Evolutionary conservation across 805 yeast genomes (phyloP).

Genomic region (Metschnikowia koreensis): DNA sequence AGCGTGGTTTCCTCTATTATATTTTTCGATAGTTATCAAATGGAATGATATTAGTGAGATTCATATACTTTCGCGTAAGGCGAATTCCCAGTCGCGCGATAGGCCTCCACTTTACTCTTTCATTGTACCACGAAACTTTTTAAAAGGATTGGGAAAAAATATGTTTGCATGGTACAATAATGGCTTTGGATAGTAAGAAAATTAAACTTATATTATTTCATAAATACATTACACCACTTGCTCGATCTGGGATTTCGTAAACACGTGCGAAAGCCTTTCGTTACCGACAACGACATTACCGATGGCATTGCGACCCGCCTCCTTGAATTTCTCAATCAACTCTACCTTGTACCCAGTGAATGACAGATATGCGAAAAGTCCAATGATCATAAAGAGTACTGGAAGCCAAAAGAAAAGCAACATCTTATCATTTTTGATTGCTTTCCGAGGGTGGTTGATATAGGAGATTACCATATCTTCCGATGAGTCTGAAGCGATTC

Average conservation of each 20-base stretch:
- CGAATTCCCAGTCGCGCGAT: constrained; percentile 1
- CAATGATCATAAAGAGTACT: constrained; percentile 54
- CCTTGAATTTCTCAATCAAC: constrained; percentile 34
- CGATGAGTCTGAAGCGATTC: constrained; percentile 39
- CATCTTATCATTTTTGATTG: constrained; percentile 73
- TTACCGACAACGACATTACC: constrained; percentile 45
- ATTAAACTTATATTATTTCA: not conserved
- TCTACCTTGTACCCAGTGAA: constrained; percentile 40
- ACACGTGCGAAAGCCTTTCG: constrained; percentile 40
- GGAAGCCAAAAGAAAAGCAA: constrained; percentile 91
- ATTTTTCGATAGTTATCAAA: not conserved
- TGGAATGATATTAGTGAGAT: not conserved
- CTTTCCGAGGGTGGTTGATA: constrained; percentile 44
- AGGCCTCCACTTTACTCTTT: not conserved
- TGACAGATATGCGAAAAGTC: constrained; percentile 46
- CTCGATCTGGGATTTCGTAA: constrained; percentile 14
- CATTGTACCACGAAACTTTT: too few relatives aligned
- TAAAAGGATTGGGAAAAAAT: not conserved
- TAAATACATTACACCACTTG: not conserved
- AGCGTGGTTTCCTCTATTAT: not conserved
- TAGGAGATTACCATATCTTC: constrained; percentile 45
- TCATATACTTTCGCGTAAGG: constrained; percentile 2
- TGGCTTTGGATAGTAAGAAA: too few relatives aligned
- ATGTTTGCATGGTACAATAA: not conserved
- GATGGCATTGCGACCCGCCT: constrained; percentile 32